Evolutionary conservation across 192 early-diverging fungal species (phyloP), one percentile per base, ranked within the genome.

Genomic region (Backusella tuberculispora): DNA sequence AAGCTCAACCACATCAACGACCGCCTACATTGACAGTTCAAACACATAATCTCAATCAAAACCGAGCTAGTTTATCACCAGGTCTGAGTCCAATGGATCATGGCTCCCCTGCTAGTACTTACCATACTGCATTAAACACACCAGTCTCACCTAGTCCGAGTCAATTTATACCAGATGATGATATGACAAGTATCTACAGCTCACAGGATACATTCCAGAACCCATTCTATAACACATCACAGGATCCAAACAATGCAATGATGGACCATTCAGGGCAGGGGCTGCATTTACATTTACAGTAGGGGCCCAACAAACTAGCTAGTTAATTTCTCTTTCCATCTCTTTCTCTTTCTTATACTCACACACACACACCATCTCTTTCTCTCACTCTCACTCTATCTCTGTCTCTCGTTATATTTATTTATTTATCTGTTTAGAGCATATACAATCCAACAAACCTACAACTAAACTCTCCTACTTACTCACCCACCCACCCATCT

Each of bases 121-220:
- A 84, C 71, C 85, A 83, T 45, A 77, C 75, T 21, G 86, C 86
- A 8, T 75, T 88, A 41, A 88, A 88, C 37, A 88, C 86, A 8
- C 86, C 86, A 1, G 67, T 88, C 47, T 85, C 86, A 40, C 85
- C 85, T 15, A 88, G 86, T 63, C 83, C 85, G 6, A 76, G 75
- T 15, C 69, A 69, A 12, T 73, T 73, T 65, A 44, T 63, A 7
- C 26, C 72, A 37, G 72, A 73, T 63, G 72, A 73, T 44, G 68
- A 70, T 70, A 45, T 70, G 26, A 70, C 41, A 70, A 70, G 68
- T 70, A 45, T 70, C 12, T 70, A 70, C 68, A 43, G 67, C 0
- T 48, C 68, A 46, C 68, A 70, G 29, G 45, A 45, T 70, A 14
- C 66, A 42, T 60, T 60, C 53, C 53, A 60, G 24, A 60, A 60